Base-by-base conservation (phyloP, 805 yeast genomes). In the Pichia phayaonensis region DNA sequence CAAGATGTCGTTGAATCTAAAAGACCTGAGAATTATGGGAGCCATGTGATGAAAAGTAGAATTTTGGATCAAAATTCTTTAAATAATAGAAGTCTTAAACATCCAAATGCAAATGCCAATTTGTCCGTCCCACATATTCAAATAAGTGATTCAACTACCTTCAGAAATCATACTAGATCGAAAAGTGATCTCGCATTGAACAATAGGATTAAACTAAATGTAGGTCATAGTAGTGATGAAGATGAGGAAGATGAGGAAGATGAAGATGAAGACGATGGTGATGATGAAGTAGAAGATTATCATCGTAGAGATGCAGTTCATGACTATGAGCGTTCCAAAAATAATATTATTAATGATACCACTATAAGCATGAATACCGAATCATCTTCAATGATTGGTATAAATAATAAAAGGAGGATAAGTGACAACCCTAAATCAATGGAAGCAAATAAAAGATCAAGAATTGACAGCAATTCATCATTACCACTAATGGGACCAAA, bases 11-110 rank as follows among this genome's bases (percentile, higher is more conserved):
- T 83, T 57, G 92, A 85, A 61, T 68, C 71, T 15, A 84, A 84
- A 61, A 71, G 74, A 21, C 90, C 90, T 0, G 73, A 71, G 4
- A 84, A 83, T 61, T 86, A 80, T 59, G 90, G 90, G 13, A 76
- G 76, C 53, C 80, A 80, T 62, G 68, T 57, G 34, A 53, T 54
- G 41, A 51, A 56, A 40, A 51, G 52, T 46, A 51, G 62, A 31
- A 47, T 57, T 18, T 24, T 31, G 16, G 16, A 24, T 27, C 24
- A 22, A 7, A 26, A 15, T 24, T 18, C 16, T 18, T 18, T 47
- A 26, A 40, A 20, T 11, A 27, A 15, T 31, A 29, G 8, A 10
- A 8, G 16, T n/a, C 27, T 18, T 20, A 31, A 27, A 22, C 24
- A 46, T 10, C 4, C 38, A 7, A 44, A 48, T 29, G 38, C 44